phyloP scores from a whole-genome alignment of 192 early-diverging fungal genomes.

The Glomus cerebriforme region DNA sequence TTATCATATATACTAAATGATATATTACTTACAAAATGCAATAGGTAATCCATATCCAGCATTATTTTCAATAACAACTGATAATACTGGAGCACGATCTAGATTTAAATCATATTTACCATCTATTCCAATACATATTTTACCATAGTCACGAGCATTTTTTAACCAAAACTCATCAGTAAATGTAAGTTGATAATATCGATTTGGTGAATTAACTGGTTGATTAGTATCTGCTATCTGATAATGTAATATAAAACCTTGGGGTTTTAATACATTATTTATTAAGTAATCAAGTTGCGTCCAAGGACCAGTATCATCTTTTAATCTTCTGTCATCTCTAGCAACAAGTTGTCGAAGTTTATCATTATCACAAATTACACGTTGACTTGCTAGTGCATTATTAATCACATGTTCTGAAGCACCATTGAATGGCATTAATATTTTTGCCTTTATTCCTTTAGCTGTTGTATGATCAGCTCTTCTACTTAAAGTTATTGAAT shows the following conservation, averaged over 20 bases:
- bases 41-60: neutral
- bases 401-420: neutral
- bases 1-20: neutral
- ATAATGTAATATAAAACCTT: slow-evolving; percentile 21
- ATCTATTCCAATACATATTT: neutral
- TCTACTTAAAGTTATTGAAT: neutral
- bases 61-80: neutral
- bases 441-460: neutral
- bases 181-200: slow-evolving; percentile 16
- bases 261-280: neutral
- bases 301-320: slow-evolving; percentile 5
- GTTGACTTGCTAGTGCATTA: neutral
- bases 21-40: neutral
- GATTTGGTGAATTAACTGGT: neutral
- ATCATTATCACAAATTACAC: slow-evolving; percentile 3
- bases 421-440: neutral
- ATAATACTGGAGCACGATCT: neutral
- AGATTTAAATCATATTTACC: slow-evolving; percentile 4
- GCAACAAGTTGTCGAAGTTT: neutral
- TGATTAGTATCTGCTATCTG: neutral
- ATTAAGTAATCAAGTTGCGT: neutral
- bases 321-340: slow-evolving; percentile 2
- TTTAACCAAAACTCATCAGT: slow-evolving; percentile 16
- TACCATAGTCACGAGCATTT: neutral
- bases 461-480: neutral